Conservation (phyloP, 148 eudicot genomes). For the Vaccinium darrowii region DNA sequence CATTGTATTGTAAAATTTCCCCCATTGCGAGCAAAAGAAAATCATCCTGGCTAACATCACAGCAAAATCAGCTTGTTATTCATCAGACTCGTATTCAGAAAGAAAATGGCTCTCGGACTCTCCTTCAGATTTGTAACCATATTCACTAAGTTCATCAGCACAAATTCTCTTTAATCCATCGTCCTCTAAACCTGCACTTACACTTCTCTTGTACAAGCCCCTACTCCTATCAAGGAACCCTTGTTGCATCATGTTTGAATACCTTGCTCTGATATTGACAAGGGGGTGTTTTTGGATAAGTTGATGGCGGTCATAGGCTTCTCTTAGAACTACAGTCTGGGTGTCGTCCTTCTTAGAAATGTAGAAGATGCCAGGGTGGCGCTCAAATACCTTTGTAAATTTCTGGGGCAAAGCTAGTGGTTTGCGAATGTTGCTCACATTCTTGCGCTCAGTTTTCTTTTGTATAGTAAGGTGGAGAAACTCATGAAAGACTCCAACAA, state of each 20-base stretch:
- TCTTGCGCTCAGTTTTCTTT: conserved; percentile 66
- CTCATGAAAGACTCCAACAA: conserved; percentile 90
- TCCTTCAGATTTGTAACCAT: conserved; percentile 4
- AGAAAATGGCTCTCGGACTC: conserved; percentile 1
- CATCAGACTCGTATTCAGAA: conserved; percentile 9
- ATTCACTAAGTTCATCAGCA: conserved; percentile 2
- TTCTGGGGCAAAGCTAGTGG: conserved; percentile 78
- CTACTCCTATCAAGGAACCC: conserved; percentile 75
- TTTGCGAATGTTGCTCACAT: conserved; percentile 77
- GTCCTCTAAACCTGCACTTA: conserved; percentile 13
- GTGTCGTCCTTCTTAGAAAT: conserved; percentile 70
- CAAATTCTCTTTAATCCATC: neutral
- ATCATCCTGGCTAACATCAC: neutral
- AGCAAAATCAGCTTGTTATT: conserved; percentile 3
- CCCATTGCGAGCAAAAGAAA: neutral
- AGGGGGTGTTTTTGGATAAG: conserved; percentile 72
- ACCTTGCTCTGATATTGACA: conserved; percentile 59
- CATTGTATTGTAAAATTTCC: neutral
- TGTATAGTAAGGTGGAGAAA: conserved; percentile 71
- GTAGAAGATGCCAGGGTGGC: conserved; percentile 91
- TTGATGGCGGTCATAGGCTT: conserved; percentile 55
- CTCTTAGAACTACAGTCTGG: conserved; percentile 79
- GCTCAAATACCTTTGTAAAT: conserved; percentile 89
- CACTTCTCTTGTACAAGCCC: conserved; percentile 54
- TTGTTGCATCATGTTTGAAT: conserved; percentile 52